Evolutionary conservation across 345 rosid species (phyloP), one percentile per base, ranked within the genome.

Genomic region (Populus ilicifolia): DNA sequence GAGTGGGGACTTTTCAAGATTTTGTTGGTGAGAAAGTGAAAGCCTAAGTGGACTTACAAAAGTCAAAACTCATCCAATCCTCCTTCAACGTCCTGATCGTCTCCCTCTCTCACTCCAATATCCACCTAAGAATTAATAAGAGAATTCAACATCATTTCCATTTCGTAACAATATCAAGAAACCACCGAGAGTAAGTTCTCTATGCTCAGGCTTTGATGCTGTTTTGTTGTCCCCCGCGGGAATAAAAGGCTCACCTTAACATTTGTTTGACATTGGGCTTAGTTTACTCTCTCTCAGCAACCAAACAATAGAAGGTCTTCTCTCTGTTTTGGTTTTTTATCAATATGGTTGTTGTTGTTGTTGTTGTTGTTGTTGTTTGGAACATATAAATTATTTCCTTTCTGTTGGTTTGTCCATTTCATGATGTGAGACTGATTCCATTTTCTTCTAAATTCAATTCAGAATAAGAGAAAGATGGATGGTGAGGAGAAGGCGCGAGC

Each of bases 401-500:
- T 25, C 64, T 59, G 64, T 59, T 59, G 12, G 9, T 3, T 59
- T 59, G 64, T 23, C 64, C 64, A 23, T 59, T 23, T 59, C 16
- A 9, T 3, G 64, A 59, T 23, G 29, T 23, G 29, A 25, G 64
- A 59, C 29, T 59, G 64, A 59, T 23, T 59, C 29, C 1, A 23
- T 59, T n/a, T 59, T 54, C 11, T 38, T 35, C 39, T 50, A 54
- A 75, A 76, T 36, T 36, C 8, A 38, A 21, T 29, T 16, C 66
- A 10, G n/a, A 59, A 43, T 14, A 77, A n/a, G 8, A 23, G 62
- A 36, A 62, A 71, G 25, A 86, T 85, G 91, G 89, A 84, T 0
- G 83, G 83, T 2, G 13, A 77, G 16, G 88, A 87, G 62, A 85
- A 67, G 61, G 71, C 43, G 39, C 77, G 81, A 71, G 84, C 75